Conservation (phyloP, 352 stramenopile genomes). For the Phytophthora cactorum region DNA sequence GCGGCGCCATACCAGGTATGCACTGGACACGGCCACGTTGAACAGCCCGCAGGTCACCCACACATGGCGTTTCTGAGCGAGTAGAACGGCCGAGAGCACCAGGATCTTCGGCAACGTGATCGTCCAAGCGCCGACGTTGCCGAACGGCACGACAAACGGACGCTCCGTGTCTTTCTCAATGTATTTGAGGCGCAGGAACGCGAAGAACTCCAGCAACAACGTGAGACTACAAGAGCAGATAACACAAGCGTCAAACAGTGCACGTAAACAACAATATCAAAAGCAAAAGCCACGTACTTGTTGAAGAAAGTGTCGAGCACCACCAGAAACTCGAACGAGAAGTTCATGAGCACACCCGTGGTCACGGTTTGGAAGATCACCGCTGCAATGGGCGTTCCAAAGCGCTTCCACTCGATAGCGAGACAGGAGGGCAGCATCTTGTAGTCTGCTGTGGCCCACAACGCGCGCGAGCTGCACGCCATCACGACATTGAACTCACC, state of each 20-base stretch:
- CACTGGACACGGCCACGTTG: constrained; percentile 61
- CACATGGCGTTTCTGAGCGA: constrained; percentile 68
- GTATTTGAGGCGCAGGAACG: constrained; percentile 87
- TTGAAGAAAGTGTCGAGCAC: constrained; percentile 90
- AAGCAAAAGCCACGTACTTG: constrained; percentile 59
- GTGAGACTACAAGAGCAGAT: constrained; percentile 51
- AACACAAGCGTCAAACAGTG: background rate
- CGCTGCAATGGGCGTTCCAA: constrained; percentile 78
- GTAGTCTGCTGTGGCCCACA: constrained; percentile 86
- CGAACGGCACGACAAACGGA: constrained; percentile 78
- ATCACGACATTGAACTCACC: constrained; percentile 91
- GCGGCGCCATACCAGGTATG: constrained; percentile 72
- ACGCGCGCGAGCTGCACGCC: constrained; percentile 78
- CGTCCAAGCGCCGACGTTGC: constrained; percentile 68
- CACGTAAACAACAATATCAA: background rate
- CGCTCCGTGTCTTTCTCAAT: constrained; percentile 74
- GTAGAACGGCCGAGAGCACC: constrained; percentile 73
- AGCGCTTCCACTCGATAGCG: constrained; percentile 71
- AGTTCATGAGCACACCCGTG: constrained; percentile 84
- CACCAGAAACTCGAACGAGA: constrained; percentile 84
- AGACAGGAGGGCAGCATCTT: constrained; percentile 82
- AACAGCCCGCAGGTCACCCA: constrained; percentile 80
- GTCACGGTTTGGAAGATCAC: constrained; percentile 80
- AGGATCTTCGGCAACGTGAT: constrained; percentile 87
- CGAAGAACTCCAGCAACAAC: constrained; percentile 84